phyloP scores from a whole-genome alignment of 257 asterid species.

The Solanum paucissectum region DNA sequence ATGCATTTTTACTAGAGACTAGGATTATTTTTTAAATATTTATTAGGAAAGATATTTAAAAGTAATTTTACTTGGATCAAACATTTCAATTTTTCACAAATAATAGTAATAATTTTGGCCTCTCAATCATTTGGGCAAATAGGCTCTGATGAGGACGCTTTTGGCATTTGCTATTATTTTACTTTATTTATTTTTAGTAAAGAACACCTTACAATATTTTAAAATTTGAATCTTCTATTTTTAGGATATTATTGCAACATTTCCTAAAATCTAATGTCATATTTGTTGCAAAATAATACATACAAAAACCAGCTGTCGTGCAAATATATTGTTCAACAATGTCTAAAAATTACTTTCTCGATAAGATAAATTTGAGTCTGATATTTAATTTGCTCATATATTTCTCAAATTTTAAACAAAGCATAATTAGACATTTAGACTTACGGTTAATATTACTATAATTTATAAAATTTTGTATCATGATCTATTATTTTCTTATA shows the following conservation, averaged over 20 bases:
- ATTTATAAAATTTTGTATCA: not conserved
- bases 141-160: not conserved
- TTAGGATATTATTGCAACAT: not conserved
- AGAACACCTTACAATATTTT: not conserved
- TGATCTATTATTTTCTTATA: not conserved
- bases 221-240: not conserved
- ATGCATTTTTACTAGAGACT: not conserved
- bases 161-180: not conserved
- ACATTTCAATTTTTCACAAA: not conserved
- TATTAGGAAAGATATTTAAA: not conserved
- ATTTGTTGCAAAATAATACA: not conserved
- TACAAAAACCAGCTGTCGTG: not conserved
- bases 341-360: too few species aligned
- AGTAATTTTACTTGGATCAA: not conserved
- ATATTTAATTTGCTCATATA: not conserved
- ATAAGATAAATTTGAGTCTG: too few species aligned
- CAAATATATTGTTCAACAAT: not conserved
- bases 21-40: too few species aligned
- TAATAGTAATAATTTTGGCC: not conserved
- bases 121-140: not conserved
- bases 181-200: not conserved
- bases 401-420: not conserved
- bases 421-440: not conserved
- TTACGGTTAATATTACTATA: not conserved
- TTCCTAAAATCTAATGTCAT: not conserved